Base-by-base conservation (phyloP, 176 grass and related monocot species). In the Oryza punctata region DNA sequence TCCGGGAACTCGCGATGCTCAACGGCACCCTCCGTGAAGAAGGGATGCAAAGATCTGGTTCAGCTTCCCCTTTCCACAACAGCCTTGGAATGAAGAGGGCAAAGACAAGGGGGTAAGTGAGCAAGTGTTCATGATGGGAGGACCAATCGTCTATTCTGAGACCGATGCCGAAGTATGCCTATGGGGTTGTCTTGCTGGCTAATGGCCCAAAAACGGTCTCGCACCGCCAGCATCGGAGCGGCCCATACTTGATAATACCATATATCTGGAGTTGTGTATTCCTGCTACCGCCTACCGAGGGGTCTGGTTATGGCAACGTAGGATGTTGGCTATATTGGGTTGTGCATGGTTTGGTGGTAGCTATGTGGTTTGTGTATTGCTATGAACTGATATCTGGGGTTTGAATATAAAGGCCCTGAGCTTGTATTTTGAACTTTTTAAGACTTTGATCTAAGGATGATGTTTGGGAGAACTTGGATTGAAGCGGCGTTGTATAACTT, bases 11-110 rank as follows among this genome's bases (percentile, higher is more conserved):
- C 59, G 95, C 95, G 19, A 79, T 94, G 90, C 78, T 97, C 30
- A 97, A 97, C 65, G 95, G 95, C 63, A 97, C 95, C 28, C 92
- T 97, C 67, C 95, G 90, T 35, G 95, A 97, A 69, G 95, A 97
- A 88, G 95, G 88, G 28, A 89, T 94, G 84, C 92, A 91, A 27
- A 91, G 90, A 77, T 93, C 95, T 35, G 92, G 92, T 69, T 97
- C 92, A 0, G 88, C 88, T 7, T 94, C 92, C 63, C 92, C 95
- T 66, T 97, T 97, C 78, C 89, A 92, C 77, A 91, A 93, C 63
- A 95, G 88, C 82, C 92, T 94, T 84, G 89, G 92, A 47, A 91
- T 98, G 95, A 95, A 98, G 82, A 93, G 93, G 85, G 93, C 93
- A 3, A 93, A 98, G 88, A 95, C 96, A 73, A 93, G 91, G 93